Evolutionary conservation across 2,329 filamentous ascomycete species (phyloP).

Genomic region (Bipolaris gigantea): DNA sequence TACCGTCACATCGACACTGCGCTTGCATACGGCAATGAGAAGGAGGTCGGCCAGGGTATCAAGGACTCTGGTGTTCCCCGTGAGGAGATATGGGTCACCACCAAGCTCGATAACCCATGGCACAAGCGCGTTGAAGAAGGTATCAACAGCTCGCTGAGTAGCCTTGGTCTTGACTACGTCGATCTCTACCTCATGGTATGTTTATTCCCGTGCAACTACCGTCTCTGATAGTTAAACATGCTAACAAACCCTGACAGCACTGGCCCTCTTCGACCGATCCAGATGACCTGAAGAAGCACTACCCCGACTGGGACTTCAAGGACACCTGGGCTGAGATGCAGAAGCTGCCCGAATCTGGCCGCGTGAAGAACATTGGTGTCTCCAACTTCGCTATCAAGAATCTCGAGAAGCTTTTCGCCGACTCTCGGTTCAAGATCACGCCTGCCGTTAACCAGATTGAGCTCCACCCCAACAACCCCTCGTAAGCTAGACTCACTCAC

Average conservation of each 20-base stretch:
- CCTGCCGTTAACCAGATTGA: slow-evolving; percentile 81
- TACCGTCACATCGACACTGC: slow-evolving; percentile 80
- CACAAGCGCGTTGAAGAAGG: slow-evolving; percentile 64
- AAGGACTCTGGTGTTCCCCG: slow-evolving; percentile 66
- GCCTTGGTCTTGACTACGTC: slow-evolving; percentile 66
- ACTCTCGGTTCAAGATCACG: slow-evolving; percentile 63
- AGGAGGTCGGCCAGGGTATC: slow-evolving; percentile 72
- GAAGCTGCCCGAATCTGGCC: slow-evolving; percentile 68
- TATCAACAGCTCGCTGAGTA: slow-evolving; percentile 62
- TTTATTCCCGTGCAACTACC: background rate
- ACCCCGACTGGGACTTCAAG: slow-evolving; percentile 77
- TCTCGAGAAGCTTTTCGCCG: slow-evolving; percentile 71
- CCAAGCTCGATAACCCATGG: slow-evolving; percentile 81
- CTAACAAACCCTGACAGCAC: slow-evolving; percentile 29
- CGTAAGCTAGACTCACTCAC: slow-evolving; percentile 39
- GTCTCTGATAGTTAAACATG: background rate
- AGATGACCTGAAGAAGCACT: slow-evolving; percentile 65
- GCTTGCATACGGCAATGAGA: slow-evolving; percentile 76
- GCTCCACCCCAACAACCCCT: slow-evolving; percentile 78
- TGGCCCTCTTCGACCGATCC: slow-evolving; percentile 70
- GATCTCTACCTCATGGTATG: slow-evolving; percentile 67
- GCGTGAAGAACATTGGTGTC: slow-evolving; percentile 79
- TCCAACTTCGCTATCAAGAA: slow-evolving; percentile 85
- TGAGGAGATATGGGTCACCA: slow-evolving; percentile 73
- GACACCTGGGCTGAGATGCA: slow-evolving; percentile 77